Base-by-base conservation (phyloP, 495 filamentous ascomycete species). In the Tetracladium setigerum region DNA sequence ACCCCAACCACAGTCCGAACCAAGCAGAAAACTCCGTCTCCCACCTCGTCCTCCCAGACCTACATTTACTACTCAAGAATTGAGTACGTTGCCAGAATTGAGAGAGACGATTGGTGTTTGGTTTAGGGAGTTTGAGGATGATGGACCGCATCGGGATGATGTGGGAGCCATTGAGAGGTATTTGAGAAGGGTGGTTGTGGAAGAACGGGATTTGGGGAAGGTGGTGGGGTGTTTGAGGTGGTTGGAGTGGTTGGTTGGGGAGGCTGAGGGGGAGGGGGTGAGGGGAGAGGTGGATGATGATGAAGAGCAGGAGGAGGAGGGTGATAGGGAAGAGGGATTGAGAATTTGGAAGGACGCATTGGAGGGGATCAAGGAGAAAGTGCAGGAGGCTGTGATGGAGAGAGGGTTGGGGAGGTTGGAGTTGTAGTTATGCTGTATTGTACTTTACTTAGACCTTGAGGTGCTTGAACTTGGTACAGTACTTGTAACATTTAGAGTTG, bases 121-220 rank as follows among this genome's bases (percentile, higher is more conserved):
- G 89, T 66, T 81, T 47, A 56, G 66, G 2, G 78, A 79, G 30
- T 88, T 89, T 53, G 55, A 52, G 13, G 69, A 70, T 9, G 82
- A 86, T 7, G 86, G 83, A 0, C 89, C 89, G 36, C 87, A 89
- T 57, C 58, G 52, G 0, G 82, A 83, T 46, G 89, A 96, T 62
- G 83, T 88, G n/a, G 72, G 72, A 13, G 77, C 84, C 8, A 65
- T 95, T 33, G 76, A 67, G 35, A 69, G 60, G 50, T 95, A 94
- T 64, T 56, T 95, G 27, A 67, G 57, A 7, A 71, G 71, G 30
- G 87, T 95, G 6, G 74, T 91, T 0, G 30, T 61, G 2, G 81
- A 87, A 22, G 89, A 95, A 63, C 67, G 71, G 49, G 78, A 95
- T 60, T 68, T 95, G 65, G 78, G 74, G 14, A 92, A 92, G 62